phyloP scores from a whole-genome alignment of 2,329 filamentous ascomycete species.

The Penicillium brevicompactum region DNA sequence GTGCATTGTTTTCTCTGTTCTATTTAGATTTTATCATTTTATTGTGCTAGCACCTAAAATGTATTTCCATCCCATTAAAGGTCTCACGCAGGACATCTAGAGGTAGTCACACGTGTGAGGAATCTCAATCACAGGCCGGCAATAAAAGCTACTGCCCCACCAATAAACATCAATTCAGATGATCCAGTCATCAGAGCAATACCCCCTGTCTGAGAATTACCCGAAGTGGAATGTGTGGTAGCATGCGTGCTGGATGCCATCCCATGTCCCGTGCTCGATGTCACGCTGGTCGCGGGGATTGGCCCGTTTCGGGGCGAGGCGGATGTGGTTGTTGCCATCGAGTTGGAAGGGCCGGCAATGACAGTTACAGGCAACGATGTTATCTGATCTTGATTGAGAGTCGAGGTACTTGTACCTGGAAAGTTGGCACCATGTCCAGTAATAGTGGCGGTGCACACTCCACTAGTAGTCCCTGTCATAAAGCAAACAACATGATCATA shows the following conservation, averaged over 20 bases:
- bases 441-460: conserved; percentile 16
- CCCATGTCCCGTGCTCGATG: background rate
- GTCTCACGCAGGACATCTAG: no score
- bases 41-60: no score
- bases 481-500: conserved; percentile 18
- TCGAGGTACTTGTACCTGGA: conserved; percentile 13
- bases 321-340: background rate
- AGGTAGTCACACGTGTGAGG: no score
- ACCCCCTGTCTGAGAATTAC: background rate
- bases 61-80: no score
- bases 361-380: conserved; percentile 23
- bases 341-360: conserved; percentile 14
- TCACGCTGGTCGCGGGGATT: background rate
- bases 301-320: background rate
- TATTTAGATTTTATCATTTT: no score
- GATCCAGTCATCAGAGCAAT: background rate
- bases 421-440: conserved; percentile 18
- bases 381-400: conserved; percentile 11
- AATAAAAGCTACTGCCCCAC: background rate
- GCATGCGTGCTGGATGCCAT: background rate
- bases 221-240: background rate
- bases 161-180: background rate
- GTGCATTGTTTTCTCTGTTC: no score
- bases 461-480: conserved; percentile 18
- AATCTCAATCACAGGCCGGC: background rate